Evolutionary conservation across 345 rosid genomes (phyloP), one percentile per base, ranked within the genome.

Genomic region (Mangifera indica): DNA sequence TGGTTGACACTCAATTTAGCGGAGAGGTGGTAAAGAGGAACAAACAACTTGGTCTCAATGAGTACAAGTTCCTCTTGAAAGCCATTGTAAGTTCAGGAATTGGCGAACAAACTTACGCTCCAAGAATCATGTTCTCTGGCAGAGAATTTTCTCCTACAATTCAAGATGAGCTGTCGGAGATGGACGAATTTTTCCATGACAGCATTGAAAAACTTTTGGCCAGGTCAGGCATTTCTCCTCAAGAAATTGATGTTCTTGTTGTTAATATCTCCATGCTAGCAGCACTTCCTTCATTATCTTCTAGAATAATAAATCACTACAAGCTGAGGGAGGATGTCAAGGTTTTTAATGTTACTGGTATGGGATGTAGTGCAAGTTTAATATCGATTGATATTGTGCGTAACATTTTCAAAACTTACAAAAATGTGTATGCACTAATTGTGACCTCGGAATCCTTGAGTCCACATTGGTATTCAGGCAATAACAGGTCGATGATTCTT

Each of bases 291-390:
- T 94, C 93, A 74, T 56, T 89, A 42, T 61, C 91, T 14, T 70
- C 92, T 1, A 79, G 90, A 63, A 86, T 94, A 72, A 79, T 94
- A n/a, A 92, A 90, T 71, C 85, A 26, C 20, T 92, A 89, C 90
- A 87, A 92, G 76, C 80, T 94, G 89, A 86, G 89, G 62, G 83
- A 86, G 2, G 97, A 90, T 73, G 52, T 92, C 11, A 92, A 91
- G 71, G 85, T 79, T 18, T 92, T 70, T 56, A 89, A 92, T 76
- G 75, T 94, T 5, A 80, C 97, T 0, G 95, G 97, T 10, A 92
- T 94, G 97, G 98, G 98, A 0, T 94, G 98, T 15, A 92, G 98
- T 71, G 97, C 98, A 42, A 92, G 97, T 79, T 77, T 92, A 25
- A 81, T 94, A 44, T 86, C 98, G 1, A 67, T 92, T 7, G 91